phyloP scores from a whole-genome alignment of 495 filamentous ascomycete genomes.

The Lasiosphaeria miniovina region DNA sequence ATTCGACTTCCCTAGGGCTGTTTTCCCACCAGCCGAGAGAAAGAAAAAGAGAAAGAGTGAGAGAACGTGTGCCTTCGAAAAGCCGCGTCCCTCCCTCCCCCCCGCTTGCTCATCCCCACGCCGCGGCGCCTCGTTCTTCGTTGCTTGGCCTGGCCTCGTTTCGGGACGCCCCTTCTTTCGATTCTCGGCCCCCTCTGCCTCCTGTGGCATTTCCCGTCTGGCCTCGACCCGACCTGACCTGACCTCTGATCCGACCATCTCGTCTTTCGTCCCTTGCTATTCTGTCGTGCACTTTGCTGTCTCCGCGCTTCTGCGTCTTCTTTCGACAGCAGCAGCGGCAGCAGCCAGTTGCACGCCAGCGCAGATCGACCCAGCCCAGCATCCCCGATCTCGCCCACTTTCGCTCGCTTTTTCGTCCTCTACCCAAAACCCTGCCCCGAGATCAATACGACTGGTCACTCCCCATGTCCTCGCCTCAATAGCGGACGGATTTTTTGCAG shows the following conservation, averaged over 20 bases:
- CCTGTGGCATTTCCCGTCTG: slow-evolving; percentile 10
- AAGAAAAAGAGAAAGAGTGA: not conserved
- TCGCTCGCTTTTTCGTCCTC: not conserved
- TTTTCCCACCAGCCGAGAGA: not conserved
- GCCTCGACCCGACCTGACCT: slow-evolving; percentile 6
- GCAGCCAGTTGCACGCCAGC: slow-evolving; percentile 6
- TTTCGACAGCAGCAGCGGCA: not conserved
- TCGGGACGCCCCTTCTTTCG: slow-evolving; percentile 28
- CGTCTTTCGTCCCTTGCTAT: slow-evolving; percentile 7
- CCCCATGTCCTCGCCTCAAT: slow-evolving; percentile 30
- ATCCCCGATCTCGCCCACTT: not conserved
- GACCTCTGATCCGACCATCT: slow-evolving; percentile 9
- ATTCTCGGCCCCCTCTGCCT: slow-evolving; percentile 16
- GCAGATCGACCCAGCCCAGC: not conserved
- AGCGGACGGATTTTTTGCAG: slow-evolving; percentile 26
- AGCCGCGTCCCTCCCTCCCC: slow-evolving; percentile 10
- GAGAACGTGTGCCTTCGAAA: not conserved
- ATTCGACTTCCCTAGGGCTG: slow-evolving; percentile 7
- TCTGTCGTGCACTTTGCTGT: slow-evolving; percentile 2
- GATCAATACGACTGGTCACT: slow-evolving; percentile 8
- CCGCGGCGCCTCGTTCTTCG: slow-evolving; percentile 13
- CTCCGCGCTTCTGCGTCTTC: not conserved
- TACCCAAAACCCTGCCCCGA: not conserved
- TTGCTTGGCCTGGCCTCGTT: slow-evolving; percentile 17
- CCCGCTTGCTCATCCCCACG: slow-evolving; percentile 8